Conservation (phyloP, 1,284 basidiomycete genomes). For the Irpex sp. region DNA sequence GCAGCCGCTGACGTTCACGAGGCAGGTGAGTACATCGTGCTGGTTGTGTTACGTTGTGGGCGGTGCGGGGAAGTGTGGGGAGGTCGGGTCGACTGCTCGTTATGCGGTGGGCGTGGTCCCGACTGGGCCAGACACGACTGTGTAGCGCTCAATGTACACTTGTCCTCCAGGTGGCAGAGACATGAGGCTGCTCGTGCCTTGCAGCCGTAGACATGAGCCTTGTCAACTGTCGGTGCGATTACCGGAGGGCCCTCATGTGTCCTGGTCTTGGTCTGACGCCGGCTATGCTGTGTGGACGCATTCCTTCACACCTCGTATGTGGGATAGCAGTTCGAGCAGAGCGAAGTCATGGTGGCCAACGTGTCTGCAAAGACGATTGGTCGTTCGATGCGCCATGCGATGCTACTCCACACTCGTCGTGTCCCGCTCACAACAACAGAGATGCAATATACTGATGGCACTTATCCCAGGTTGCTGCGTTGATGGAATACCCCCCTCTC, state of each 20-base stretch:
- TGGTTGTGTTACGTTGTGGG: background rate
- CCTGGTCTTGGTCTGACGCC: background rate
- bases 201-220: background rate
- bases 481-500: slow-evolving; percentile 91
- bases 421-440: background rate
- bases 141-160: background rate
- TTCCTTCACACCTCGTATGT: too few relatives aligned
- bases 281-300: background rate
- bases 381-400: too few relatives aligned
- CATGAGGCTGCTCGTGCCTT: background rate
- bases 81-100: background rate
- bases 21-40: slow-evolving; percentile 63
- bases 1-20: slow-evolving; percentile 87
- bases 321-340: too few relatives aligned
- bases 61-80: background rate
- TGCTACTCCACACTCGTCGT: background rate
- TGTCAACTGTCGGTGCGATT: background rate
- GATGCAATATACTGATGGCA: background rate
- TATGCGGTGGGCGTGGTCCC: background rate
- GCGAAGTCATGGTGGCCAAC: too few relatives aligned
- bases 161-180: background rate
- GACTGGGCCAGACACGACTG: background rate
- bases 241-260: background rate
- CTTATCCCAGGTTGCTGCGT: slow-evolving; percentile 67
- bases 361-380: too few relatives aligned